Conservation (phyloP, 345 rosid species). For the Nasturtium officinale region DNA sequence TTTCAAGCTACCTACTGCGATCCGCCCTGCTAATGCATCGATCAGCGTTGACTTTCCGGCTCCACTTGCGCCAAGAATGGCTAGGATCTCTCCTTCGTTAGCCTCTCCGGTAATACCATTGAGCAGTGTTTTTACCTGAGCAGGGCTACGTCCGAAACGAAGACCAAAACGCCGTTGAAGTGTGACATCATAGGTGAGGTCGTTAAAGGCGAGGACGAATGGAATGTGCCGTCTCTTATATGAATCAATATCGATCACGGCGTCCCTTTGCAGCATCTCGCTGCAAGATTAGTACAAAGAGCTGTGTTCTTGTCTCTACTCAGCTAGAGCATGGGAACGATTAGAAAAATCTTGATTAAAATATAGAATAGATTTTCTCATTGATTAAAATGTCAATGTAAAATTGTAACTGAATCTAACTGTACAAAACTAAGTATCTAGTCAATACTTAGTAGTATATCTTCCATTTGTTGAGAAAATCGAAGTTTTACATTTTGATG, state of each 20-base stretch:
- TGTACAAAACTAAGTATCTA: too few species aligned
- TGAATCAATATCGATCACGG: slow-evolving; percentile 13
- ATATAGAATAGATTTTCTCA: too few species aligned
- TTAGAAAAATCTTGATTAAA: background rate
- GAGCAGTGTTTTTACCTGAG: slow-evolving; percentile 59
- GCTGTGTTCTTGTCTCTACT: slow-evolving; percentile 8
- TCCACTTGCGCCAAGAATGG: slow-evolving; percentile 91
- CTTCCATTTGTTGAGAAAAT: background rate
- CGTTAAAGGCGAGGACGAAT: slow-evolving; percentile 34
- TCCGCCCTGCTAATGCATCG: slow-evolving; percentile 80
- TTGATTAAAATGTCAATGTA: background rate
- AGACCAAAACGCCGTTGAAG: slow-evolving; percentile 38
- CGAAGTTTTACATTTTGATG: background rate
- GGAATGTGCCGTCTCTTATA: slow-evolving; percentile 21
- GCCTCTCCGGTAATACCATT: slow-evolving; percentile 87
- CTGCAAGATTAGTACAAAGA: slow-evolving; percentile 17
- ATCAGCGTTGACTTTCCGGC: slow-evolving; percentile 89
- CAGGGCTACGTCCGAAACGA: slow-evolving; percentile 27
- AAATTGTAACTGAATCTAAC: too few species aligned
- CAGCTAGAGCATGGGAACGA: slow-evolving; percentile 15
- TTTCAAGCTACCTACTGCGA: slow-evolving; percentile 73
- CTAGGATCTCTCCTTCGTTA: slow-evolving; percentile 82
- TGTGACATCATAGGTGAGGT: slow-evolving; percentile 31
- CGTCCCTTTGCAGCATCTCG: slow-evolving; percentile 24
- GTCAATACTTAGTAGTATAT: too few species aligned